These are phyloP conservation scores for Dipodascopsis uninucleata DNA, from an alignment of 805 yeast species.

Conservation along the genomic window DNA sequence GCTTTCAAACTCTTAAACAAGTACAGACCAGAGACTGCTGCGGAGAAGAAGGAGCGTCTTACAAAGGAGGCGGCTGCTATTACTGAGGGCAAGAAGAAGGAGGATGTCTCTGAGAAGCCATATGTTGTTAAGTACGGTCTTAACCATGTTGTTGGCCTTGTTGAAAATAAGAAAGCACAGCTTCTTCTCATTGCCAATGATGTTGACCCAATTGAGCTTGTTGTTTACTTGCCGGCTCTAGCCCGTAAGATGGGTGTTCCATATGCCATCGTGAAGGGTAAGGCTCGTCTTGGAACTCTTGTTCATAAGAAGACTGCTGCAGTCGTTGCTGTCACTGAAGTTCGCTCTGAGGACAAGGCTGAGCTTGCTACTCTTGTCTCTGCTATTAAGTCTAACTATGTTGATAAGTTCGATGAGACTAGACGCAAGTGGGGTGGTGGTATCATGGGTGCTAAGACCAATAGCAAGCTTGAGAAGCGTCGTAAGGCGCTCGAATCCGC, in stretches of 20 bases:
- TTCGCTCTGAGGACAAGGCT: conserved; percentile 89
- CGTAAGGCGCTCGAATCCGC: conserved; percentile 51
- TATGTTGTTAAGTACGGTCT: conserved; percentile 96
- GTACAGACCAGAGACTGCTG: conserved; percentile 96
- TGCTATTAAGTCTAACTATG: conserved; percentile 88
- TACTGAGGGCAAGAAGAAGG: conserved; percentile 96
- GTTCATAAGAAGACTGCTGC: conserved; percentile 98
- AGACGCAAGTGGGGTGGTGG: conserved; percentile 99
- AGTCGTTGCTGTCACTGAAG: conserved; percentile 96
- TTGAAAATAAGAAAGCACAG: conserved; percentile 98
- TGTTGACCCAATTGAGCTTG: conserved; percentile 98
- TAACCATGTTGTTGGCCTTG: conserved; percentile 95
- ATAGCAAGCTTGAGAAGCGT: conserved; percentile 75
- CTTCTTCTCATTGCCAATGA: conserved; percentile 97
- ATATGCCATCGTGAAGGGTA: conserved; percentile 96
- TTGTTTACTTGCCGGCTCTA: conserved; percentile 94
- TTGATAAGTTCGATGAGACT: conserved; percentile 88
- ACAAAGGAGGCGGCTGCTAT: conserved; percentile 98
- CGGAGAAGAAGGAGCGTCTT: conserved; percentile 98
- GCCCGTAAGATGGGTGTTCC: conserved; percentile 99
- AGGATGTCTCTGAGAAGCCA: conserved; percentile 96
- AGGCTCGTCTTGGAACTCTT: conserved; percentile 96
- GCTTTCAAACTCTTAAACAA: conserved; percentile 96
- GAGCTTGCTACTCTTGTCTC: conserved; percentile 89
- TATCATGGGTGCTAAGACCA: conserved; percentile 91